A percentile compares a stretch with the other conserved stretches of the same genome.
Conservation (phyloP, 2,329 filamentous ascomycete genomes). For the Fusarium papillatum region DNA sequence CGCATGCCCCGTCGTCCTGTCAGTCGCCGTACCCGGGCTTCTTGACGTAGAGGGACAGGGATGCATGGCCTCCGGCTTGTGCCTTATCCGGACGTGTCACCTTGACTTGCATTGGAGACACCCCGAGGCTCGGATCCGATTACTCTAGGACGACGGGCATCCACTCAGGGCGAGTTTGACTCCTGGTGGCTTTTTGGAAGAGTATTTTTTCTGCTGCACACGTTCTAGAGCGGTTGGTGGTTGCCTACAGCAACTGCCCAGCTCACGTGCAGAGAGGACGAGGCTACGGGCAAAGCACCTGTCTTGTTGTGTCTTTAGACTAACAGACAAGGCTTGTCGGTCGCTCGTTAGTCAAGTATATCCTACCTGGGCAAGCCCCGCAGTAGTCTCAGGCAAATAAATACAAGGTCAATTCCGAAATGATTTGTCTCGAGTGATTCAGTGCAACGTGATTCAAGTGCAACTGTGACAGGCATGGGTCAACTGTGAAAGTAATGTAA, state of each 20-base stretch:
- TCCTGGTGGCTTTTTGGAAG: conserved; percentile 44
- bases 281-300: conserved; percentile 49
- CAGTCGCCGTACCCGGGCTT: conserved; percentile 48
- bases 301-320: conserved; percentile 21
- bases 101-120: conserved; percentile 35
- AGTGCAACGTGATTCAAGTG: background rate
- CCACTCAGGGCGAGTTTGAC: conserved; percentile 44
- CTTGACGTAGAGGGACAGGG: conserved; percentile 50
- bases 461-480: background rate
- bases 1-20: conserved; percentile 55
- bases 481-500: background rate
- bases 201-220: conserved; percentile 40
- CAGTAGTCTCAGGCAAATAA: conserved; percentile 53
- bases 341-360: conserved; percentile 48
- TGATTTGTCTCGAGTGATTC: conserved; percentile 6
- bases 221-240: conserved; percentile 25
- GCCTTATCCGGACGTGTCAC: conserved; percentile 46
- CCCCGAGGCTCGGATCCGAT: conserved; percentile 49
- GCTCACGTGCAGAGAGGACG: conserved; percentile 40
- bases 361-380: conserved; percentile 47
- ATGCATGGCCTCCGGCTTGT: conserved; percentile 48
- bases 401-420: conserved; percentile 44
- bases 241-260: conserved; percentile 27
- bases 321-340: conserved; percentile 48
- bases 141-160: conserved; percentile 49